These are phyloP conservation scores for Syncephalastrum contaminatum DNA, from an alignment of 371 early-diverging fungal genomes.

Conservation along the genomic window DNA sequence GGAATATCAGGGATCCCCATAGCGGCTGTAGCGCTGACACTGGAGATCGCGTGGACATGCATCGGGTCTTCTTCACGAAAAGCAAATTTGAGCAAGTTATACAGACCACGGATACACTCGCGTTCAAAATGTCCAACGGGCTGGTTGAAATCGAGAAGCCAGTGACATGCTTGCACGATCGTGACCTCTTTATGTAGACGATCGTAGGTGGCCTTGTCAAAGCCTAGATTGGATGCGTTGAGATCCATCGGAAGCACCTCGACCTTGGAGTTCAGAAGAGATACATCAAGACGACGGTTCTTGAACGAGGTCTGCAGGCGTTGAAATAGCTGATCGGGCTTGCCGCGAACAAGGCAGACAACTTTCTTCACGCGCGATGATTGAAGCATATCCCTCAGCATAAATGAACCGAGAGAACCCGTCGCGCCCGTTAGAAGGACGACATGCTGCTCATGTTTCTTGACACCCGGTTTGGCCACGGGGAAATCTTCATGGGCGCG, in stretches of 20 bases:
- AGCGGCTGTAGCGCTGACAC: slow-evolving; percentile 24
- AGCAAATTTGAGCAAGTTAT: slow-evolving; percentile 35
- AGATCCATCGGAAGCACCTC: slow-evolving; percentile 15
- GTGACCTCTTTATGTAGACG: slow-evolving; percentile 26
- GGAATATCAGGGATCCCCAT: slow-evolving; percentile 12
- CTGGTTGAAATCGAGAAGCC: slow-evolving; percentile 35
- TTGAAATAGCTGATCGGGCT: background rate
- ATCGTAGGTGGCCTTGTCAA: slow-evolving; percentile 23
- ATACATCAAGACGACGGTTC: slow-evolving; percentile 18
- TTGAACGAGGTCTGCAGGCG: slow-evolving; percentile 26
- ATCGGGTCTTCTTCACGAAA: slow-evolving; percentile 29
- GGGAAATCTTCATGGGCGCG: slow-evolving; percentile 19
- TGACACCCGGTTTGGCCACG: slow-evolving; percentile 2
- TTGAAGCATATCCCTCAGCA: slow-evolving; percentile 22
- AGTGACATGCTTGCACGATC: slow-evolving; percentile 34
- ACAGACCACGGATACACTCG: slow-evolving; percentile 32
- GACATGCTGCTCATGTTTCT: slow-evolving; percentile 15
- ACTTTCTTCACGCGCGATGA: slow-evolving; percentile 19
- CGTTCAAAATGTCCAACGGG: slow-evolving; percentile 31
- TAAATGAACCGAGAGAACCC: slow-evolving; percentile 31
- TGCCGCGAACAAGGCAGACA: slow-evolving; percentile 25
- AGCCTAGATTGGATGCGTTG: slow-evolving; percentile 24
- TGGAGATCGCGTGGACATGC: slow-evolving; percentile 39
- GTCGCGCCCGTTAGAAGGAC: slow-evolving; percentile 39
- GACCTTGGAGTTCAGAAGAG: slow-evolving; percentile 2